phyloP scores from a whole-genome alignment of 23 red algal species.

The Agarophyton chilense region DNA sequence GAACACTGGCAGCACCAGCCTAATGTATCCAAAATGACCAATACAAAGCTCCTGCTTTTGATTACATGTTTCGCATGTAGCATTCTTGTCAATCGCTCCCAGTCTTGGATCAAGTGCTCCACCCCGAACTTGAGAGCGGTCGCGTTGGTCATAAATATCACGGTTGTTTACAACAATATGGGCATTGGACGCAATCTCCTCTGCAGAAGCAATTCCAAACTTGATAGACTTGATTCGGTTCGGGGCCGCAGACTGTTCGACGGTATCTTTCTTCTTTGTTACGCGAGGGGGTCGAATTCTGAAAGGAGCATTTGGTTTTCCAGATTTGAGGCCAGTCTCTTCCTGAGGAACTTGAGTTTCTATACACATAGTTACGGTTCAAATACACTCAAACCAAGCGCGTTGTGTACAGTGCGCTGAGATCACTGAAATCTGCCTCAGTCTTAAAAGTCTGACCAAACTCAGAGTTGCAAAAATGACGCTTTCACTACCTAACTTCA shows the following conservation, averaged over 20 bases:
- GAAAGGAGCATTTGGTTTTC: not conserved
- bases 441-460: no score
- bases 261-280: constrained; percentile 38
- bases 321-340: not conserved
- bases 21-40: constrained; percentile 95
- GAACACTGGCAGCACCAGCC: constrained; percentile 89
- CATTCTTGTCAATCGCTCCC: constrained; percentile 90
- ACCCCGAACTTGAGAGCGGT: constrained; percentile 58
- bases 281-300: constrained; percentile 28
- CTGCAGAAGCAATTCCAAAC: constrained; percentile 71
- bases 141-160: constrained; percentile 62
- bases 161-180: constrained; percentile 62
- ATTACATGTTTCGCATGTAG: constrained; percentile 88
- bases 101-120: constrained; percentile 82
- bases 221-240: constrained; percentile 73
- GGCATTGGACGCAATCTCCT: constrained; percentile 79
- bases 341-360: not conserved
- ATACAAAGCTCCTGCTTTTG: constrained; percentile 73
- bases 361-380: not conserved
- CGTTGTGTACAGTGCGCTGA: not conserved
- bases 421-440: no score
- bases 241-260: constrained; percentile 44
- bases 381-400: not conserved
- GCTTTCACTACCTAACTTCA: not conserved
- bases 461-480: not conserved